A percentile compares a stretch with the other conserved stretches of the same genome.
Evolutionary conservation across 2,329 filamentous ascomycete genomes (phyloP).

Genomic region (Colletotrichum theobromicola): DNA sequence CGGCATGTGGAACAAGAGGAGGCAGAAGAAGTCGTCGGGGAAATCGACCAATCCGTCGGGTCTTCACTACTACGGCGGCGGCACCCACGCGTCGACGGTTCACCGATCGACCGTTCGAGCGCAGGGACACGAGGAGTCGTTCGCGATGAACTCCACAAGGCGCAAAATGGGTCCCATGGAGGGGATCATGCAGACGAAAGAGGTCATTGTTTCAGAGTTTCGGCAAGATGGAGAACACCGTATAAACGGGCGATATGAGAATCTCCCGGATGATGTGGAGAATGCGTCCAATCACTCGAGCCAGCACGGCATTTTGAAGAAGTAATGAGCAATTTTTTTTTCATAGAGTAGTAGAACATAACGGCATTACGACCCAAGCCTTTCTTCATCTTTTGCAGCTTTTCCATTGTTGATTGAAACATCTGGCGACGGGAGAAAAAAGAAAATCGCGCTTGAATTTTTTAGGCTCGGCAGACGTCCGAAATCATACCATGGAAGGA

Average conservation of each 20-base stretch:
- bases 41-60: slow-evolving; percentile 18
- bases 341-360: background rate
- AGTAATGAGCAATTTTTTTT: background rate
- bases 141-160: background rate
- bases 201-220: slow-evolving; percentile 18
- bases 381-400: background rate
- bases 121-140: background rate
- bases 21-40: slow-evolving; percentile 25
- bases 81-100: background rate
- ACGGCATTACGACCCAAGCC: background rate
- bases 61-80: slow-evolving; percentile 9
- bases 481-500: background rate
- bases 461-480: background rate
- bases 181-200: slow-evolving; percentile 19
- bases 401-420: background rate
- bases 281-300: slow-evolving; percentile 7
- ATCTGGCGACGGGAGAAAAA: background rate
- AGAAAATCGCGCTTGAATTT: background rate
- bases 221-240: slow-evolving; percentile 3
- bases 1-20: slow-evolving; percentile 34
- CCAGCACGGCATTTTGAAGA: slow-evolving; percentile 6
- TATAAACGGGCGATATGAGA: background rate
- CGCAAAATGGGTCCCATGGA: slow-evolving; percentile 10
- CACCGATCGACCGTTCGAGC: slow-evolving; percentile 4
- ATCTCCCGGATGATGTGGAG: slow-evolving; percentile 13